Evolutionary conservation across 257 asterid genomes (phyloP).

Genomic region (Ilex asprella): DNA sequence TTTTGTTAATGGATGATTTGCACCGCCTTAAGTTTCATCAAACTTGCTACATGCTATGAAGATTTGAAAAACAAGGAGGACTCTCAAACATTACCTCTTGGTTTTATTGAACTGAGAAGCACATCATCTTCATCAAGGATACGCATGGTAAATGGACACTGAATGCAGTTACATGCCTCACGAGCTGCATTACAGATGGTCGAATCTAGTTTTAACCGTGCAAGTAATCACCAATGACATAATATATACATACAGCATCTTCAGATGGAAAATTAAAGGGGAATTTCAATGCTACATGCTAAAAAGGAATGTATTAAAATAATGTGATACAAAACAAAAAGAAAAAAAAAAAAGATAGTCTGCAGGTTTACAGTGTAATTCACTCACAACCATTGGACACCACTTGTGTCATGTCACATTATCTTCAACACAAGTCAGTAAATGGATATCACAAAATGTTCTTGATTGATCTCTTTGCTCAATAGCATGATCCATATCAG

Average conservation of each 20-base stretch:
- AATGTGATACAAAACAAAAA: neutral
- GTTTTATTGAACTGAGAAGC: conserved; percentile 49
- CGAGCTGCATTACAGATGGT: conserved; percentile 52
- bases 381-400: too few species aligned
- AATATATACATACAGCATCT: neutral
- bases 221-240: neutral
- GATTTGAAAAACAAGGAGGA: neutral
- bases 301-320: neutral
- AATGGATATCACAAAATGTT: too few species aligned
- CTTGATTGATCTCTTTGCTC: too few species aligned
- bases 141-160: conserved; percentile 47
- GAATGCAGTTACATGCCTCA: conserved; percentile 57
- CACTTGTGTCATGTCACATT: too few species aligned
- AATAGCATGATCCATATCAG: too few species aligned
- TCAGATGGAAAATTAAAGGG: neutral
- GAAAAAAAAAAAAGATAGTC: neutral
- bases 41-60: too few species aligned
- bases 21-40: too few species aligned
- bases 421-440: too few species aligned
- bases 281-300: neutral
- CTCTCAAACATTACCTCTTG: conserved; percentile 42
- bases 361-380: too few species aligned
- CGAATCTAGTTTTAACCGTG: conserved; percentile 3
- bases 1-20: too few species aligned
- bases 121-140: conserved; percentile 55